Base-by-base conservation (phyloP, 2,329 filamentous ascomycete species). In the Pseudocercospora vitis region DNA sequence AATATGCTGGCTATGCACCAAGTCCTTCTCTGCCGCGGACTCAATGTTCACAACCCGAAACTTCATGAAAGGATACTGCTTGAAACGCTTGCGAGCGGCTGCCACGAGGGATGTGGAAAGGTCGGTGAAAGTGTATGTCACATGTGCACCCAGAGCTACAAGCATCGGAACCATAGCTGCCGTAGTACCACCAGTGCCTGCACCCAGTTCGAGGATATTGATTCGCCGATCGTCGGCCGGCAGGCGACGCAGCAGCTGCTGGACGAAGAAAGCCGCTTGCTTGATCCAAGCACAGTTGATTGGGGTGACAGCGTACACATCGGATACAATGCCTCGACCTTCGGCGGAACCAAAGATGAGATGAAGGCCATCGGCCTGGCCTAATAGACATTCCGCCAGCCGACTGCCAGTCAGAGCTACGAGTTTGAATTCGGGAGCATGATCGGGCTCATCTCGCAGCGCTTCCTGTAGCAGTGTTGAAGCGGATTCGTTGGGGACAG, bases 51-150 rank as follows among this genome's bases (percentile, higher is more conserved):
- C 62, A 0, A 61, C 60, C 5, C 24, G 46, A 39, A 65, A 70
- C 14, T 57, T 48, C 52, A 71, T 61, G 21, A 65, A 53, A 12
- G 16, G 9, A 14, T 57, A 39, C 12, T 33, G 7, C 19, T 62
- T 53, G 31, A 62, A 62, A 19, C 48, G 53, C 14, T 50, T 51
- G 28, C 56, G 48, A 1, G 66, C 68, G 8, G 53, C 52, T 3
- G 56, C 54, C 0, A 71, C 62, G 3, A 71, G 46, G 2, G 62
- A 60, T 8, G 56, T 26, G 0, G 75, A 73, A 3, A 79, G 45
- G 35, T 78, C 76, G 1, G 75, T 77, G 52, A 77, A 73, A 0
- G 71, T 74, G 51, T 78, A 77, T 4, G 65, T 51, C n/a, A 76
- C 57, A 0, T 56, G 53, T 2, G 72, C 50, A 7, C 58, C 61